Conservation (phyloP, 495 filamentous ascomycete genomes). For the Haplographium delicatum region DNA sequence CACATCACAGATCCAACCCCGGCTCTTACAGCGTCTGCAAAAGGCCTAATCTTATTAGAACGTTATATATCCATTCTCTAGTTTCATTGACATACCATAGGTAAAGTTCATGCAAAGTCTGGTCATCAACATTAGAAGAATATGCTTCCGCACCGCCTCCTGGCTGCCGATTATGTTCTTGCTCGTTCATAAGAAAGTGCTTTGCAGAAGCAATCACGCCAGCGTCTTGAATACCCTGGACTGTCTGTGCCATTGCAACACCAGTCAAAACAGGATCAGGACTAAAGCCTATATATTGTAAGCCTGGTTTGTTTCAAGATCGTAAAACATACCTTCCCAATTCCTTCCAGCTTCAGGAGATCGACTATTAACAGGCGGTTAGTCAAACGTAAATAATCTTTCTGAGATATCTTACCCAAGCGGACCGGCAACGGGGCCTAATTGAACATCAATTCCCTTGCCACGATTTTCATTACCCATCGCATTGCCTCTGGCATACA, state of each 20-base stretch:
- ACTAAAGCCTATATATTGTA: slow-evolving; percentile 51
- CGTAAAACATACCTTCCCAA: slow-evolving; percentile 66
- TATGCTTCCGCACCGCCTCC: slow-evolving; percentile 51
- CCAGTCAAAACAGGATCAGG: slow-evolving; percentile 76
- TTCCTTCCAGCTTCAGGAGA: slow-evolving; percentile 77
- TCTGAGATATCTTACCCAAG: slow-evolving; percentile 42
- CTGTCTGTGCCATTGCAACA: slow-evolving; percentile 63
- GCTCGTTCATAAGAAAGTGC: slow-evolving; percentile 71
- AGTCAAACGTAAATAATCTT: neutral
- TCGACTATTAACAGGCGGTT: slow-evolving; percentile 27
- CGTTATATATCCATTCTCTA: slow-evolving; percentile 1
- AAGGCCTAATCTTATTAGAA: slow-evolving; percentile 42
- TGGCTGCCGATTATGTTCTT: slow-evolving; percentile 77
- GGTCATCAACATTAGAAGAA: slow-evolving; percentile 87
- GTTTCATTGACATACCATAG: slow-evolving; percentile 56
- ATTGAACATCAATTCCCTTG: slow-evolving; percentile 79
- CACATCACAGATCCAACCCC: slow-evolving; percentile 90
- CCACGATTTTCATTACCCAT: slow-evolving; percentile 76
- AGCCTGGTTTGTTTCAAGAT: too few relatives aligned
- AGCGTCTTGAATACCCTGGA: slow-evolving; percentile 77
- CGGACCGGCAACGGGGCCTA: slow-evolving; percentile 89
- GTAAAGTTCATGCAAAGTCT: slow-evolving; percentile 92
- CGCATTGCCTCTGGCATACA: slow-evolving; percentile 68
- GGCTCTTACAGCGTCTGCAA: slow-evolving; percentile 67
- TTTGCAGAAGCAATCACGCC: slow-evolving; percentile 80